Base-by-base conservation (phyloP, 495 filamentous ascomycete species). In the Penicillium argentinense region DNA sequence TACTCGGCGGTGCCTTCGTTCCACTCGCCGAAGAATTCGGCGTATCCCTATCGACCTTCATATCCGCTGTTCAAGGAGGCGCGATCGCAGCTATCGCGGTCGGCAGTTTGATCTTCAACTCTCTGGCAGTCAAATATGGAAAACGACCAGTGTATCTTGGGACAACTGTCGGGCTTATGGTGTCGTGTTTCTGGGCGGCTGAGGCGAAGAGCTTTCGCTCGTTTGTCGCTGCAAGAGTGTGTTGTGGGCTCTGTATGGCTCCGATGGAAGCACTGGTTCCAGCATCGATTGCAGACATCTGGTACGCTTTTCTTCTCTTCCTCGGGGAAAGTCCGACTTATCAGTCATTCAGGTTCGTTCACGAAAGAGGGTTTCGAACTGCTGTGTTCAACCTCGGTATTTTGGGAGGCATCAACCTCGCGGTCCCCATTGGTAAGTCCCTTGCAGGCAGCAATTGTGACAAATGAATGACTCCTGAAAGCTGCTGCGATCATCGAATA, bases 301-400 rank as follows among this genome's bases (percentile, higher is more conserved):
- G 61, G 61, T 57, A 30, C 9, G 29, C 13, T 14, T 7, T 4
- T 0, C n/a, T 18, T 7, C 13, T 17, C 12, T 27, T n/a, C n/a
- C n/a, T n/a, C n/a, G n/a, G n/a, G n/a, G n/a, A n/a, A n/a, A n/a
- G n/a, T n/a, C n/a, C n/a, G n/a, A n/a, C n/a, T n/a, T n/a, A n/a
- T 19, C 18, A n/a, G 9, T 23, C 1, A 22, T 9, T 23, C 6
- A 4, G 55, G 64, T 86, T 80, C 53, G 82, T 86, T 23, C 83
- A 87, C 55, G 68, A 87, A 60, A 73, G 83, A 18, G 83, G 80
- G 0, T 82, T 80, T 14, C 74, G 83, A 1, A 81, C 84, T 25
- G 83, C 83, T 1, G 66, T 80, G 16, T 87, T 82, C 71, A 85
- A 85, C 49, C 62, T 87, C 42, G 81, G 81, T 29, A 67, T 86